Evolutionary conservation across 1,284 basidiomycete species (phyloP).

Genomic region (Ustilago trichophora): DNA sequence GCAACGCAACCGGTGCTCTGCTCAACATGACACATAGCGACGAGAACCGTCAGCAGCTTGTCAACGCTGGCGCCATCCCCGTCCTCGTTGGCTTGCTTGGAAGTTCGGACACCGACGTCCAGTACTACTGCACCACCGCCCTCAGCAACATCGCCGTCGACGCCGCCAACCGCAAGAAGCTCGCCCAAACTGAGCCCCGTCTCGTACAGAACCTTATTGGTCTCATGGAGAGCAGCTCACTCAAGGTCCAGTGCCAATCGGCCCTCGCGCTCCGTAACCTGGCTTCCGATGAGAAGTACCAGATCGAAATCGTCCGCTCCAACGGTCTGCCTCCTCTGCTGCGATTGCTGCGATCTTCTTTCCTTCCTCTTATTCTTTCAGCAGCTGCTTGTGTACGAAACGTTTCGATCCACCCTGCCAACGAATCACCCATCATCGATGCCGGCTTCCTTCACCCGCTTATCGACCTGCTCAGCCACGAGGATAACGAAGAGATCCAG

Average conservation of each 20-base stretch:
- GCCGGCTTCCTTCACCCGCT: conserved; percentile 95
- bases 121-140: conserved; percentile 99
- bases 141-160: conserved; percentile 89
- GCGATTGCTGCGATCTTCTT: conserved; percentile 93
- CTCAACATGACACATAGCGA: conserved; percentile 98
- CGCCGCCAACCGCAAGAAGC: conserved; percentile 84
- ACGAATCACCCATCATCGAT: conserved; percentile 99
- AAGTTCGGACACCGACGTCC: conserved; percentile 97
- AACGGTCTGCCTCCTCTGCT: conserved; percentile 92
- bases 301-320: conserved; percentile 96
- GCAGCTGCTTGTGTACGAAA: conserved; percentile 99
- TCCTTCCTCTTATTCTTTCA: conserved; percentile 97
- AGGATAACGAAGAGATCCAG: conserved; percentile 98
- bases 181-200: conserved; percentile 93
- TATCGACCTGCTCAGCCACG: conserved; percentile 95
- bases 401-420: conserved; percentile 97
- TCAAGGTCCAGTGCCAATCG: conserved; percentile 99
- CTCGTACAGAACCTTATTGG: conserved; percentile 92
- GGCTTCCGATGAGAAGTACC: conserved; percentile 98
- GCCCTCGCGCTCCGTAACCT: conserved; percentile 95
- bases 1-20: conserved; percentile 96
- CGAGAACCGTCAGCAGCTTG: conserved; percentile 97
- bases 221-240: conserved; percentile 94
- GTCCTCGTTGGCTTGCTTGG: conserved; percentile 94
- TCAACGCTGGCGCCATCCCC: conserved; percentile 97